Percentiles rank a stretch among this genome's conserved stretches.
These are phyloP conservation scores for Tolypocladium paradoxum DNA, from an alignment of 2,329 filamentous ascomycete species.

Conservation along the genomic window DNA sequence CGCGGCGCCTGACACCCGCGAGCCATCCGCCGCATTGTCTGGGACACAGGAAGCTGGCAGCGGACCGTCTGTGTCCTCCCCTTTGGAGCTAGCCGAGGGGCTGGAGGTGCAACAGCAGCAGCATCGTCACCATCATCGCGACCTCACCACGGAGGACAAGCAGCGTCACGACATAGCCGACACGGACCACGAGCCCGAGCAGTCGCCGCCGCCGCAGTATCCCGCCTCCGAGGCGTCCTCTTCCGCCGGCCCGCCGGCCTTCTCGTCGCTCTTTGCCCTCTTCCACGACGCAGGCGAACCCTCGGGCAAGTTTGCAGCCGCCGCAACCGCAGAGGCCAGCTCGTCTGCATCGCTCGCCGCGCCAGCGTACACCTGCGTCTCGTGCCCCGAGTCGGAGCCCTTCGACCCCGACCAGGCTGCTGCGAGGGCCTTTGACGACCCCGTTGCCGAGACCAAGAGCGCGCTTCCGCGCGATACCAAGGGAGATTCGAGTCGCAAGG, in stretches of 20 bases:
- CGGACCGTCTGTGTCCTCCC: constrained; percentile 23
- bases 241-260: constrained; percentile 44
- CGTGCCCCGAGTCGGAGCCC: constrained; percentile 28
- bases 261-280: constrained; percentile 47
- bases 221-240: constrained; percentile 43
- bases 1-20: constrained; percentile 8
- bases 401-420: constrained; percentile 24
- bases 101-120: constrained; percentile 13
- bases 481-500: constrained; percentile 61
- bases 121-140: constrained; percentile 10
- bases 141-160: constrained; percentile 11
- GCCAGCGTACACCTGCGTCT: constrained; percentile 37
- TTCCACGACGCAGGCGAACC: constrained; percentile 24
- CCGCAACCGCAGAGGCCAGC: constrained; percentile 14
- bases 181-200: constrained; percentile 20
- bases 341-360: constrained; percentile 25
- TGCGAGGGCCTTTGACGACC: constrained; percentile 34
- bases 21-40: constrained; percentile 28
- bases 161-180: constrained; percentile 6
- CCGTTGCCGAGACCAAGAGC: constrained; percentile 67
- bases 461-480: constrained; percentile 76
- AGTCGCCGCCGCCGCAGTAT: constrained; percentile 50
- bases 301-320: constrained; percentile 19
- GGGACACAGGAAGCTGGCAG: constrained; percentile 19
- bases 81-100: constrained; percentile 18